Base-by-base conservation (phyloP, 768 basidiomycete genomes). In the Leucocoprinus birnbaumii region DNA sequence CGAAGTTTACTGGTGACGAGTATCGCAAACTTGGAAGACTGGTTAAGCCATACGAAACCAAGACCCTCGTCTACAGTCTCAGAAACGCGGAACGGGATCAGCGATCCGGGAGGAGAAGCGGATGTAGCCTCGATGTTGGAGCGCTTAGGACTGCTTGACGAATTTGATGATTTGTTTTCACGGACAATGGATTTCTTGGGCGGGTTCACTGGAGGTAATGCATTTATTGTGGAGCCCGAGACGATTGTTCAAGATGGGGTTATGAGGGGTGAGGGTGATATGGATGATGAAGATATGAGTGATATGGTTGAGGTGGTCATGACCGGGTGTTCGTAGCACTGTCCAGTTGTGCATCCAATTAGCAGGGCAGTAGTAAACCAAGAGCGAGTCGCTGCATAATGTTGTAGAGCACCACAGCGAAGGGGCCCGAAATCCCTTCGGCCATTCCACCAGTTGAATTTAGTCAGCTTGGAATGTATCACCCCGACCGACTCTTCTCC, bases 1-100 rank as follows among this genome's bases (percentile, higher is more conserved):
- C 72, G 80, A 38, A 90, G 89, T 60, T 62, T 91, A 46, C 72
- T 91, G 26, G 69, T 88, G 3, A 73, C 76, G 0, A 86, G 85
- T 0, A 77, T 80, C 24, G 76, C 80, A 10, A 72, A 66, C 8
- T 63, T 92, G 42, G 89, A 91, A 60, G 87, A 87, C 58, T 92
- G 89, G 89, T 58, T 90, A 41, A 63, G 62, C 25, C 62, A 63
- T 67, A 49, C 67, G 31, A 31, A 31, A 31, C 31, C 31, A 5
- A 5, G 6, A 31, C 31, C 31, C 31, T 31, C 31, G 11, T 31
- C 31, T 11, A 31, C 31, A 5, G 11, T 11, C 11, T 5, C 31
- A 5, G 31, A 5, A 5, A 5, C 31, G 31, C 52, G 58, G 52
- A n/a, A 42, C 46, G 18, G 42, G 54, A 64, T 63, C 4, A 62